Conservation (phyloP, 306 rosid genomes). For the Rosa lucieae region DNA sequence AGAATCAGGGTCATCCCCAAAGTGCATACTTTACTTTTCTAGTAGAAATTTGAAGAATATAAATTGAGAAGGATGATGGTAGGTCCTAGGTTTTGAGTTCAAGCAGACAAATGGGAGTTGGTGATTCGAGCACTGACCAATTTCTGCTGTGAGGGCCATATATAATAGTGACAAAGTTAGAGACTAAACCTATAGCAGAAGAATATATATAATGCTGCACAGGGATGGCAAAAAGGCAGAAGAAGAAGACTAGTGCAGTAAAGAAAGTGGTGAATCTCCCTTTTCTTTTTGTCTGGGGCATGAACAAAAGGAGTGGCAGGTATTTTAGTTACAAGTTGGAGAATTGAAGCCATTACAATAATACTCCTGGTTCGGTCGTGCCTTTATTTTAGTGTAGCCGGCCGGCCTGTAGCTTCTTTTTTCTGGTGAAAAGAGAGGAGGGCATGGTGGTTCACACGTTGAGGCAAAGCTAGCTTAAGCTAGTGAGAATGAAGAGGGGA, state of each 20-base stretch:
- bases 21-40: neutral
- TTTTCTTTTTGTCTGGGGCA: neutral
- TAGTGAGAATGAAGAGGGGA: neutral
- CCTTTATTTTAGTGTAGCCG: slow-evolving; percentile 8
- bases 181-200: neutral
- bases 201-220: neutral
- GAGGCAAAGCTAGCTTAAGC: neutral
- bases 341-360: slow-evolving; percentile 6
- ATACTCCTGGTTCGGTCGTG: neutral
- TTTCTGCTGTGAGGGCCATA: neutral
- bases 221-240: neutral
- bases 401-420: slow-evolving; percentile 19
- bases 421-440: slow-evolving; percentile 10
- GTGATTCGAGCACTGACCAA: slow-evolving; percentile 28
- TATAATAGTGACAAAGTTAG: neutral
- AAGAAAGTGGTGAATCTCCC: neutral
- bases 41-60: neutral
- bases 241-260: neutral
- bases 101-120: slow-evolving; percentile 42
- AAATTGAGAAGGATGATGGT: neutral
- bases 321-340: slow-evolving; percentile 16
- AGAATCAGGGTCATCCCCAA: neutral
- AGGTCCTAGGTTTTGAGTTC: slow-evolving; percentile 30
- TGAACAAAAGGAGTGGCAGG: slow-evolving; percentile 3
- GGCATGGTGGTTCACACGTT: slow-evolving; percentile 44